phyloP scores from a whole-genome alignment of 371 early-diverging fungal species.

The Lichtheimia ornata region DNA sequence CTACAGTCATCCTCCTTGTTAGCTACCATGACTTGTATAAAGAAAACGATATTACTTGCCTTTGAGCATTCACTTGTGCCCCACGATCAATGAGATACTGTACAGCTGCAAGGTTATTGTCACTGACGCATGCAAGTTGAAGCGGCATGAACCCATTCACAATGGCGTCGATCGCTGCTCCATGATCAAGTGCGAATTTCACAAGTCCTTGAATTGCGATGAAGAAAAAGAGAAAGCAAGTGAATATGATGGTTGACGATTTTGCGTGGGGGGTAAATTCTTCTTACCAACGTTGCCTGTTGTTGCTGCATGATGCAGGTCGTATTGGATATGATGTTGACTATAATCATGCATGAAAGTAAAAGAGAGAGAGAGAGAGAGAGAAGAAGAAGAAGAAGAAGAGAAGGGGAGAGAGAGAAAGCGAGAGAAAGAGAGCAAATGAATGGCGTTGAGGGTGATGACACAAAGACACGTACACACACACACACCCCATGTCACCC shows the following conservation, averaged over 20 bases:
- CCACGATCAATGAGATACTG: conserved; percentile 74
- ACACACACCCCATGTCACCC: no score
- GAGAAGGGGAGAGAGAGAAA: no score
- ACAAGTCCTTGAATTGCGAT: conserved; percentile 48
- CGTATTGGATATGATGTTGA: conserved; percentile 16
- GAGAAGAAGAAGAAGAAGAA: no score
- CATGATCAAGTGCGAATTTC: conserved; percentile 73
- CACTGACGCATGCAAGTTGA: conserved; percentile 70
- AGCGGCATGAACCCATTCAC: conserved; percentile 71
- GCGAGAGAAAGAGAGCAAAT: no score
- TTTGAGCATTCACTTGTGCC: conserved; percentile 70
- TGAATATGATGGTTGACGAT: no score
- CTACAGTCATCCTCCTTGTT: conserved; percentile 9
- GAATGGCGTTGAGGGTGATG: no score
- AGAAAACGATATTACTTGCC: conserved; percentile 23
- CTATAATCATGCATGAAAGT: no score
- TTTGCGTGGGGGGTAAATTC: no score
- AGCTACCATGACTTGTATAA: no score
- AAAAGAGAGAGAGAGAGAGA: no score
- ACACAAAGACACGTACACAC: no score
- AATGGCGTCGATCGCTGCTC: conserved; percentile 70
- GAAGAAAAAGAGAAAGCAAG: no score
- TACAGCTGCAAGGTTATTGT: conserved; percentile 64
- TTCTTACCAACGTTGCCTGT: conserved; percentile 64
- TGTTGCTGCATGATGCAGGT: conserved; percentile 62